Percentiles rank a stretch among this genome's conserved stretches.
Evolutionary conservation across 257 asterid species (phyloP).

Genomic region (Nicotiana undulata): DNA sequence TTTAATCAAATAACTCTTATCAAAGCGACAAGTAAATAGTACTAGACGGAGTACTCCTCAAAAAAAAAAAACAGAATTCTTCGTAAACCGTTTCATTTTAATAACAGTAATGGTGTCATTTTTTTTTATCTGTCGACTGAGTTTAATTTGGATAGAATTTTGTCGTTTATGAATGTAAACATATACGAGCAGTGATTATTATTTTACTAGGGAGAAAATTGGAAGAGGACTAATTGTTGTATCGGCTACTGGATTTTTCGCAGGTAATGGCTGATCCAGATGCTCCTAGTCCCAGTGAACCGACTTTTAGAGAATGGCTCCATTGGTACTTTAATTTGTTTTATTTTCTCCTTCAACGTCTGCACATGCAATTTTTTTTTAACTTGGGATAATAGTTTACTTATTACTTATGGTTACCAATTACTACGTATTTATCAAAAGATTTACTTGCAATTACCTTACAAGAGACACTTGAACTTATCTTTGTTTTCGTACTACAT

Average conservation of each 20-base stretch:
- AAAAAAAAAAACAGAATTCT: no score
- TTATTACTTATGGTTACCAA: no score
- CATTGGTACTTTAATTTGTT: conserved; percentile 26
- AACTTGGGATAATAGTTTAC: no score
- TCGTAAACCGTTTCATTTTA: no score
- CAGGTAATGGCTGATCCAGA: conserved; percentile 62
- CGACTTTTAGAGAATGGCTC: conserved; percentile 52
- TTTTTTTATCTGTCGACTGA: no score
- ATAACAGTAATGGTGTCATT: neutral
- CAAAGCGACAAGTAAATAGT: no score
- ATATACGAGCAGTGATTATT: neutral
- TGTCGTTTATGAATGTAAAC: neutral
- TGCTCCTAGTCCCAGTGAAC: conserved; percentile 54
- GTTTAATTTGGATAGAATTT: neutral
- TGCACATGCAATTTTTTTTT: neutral
- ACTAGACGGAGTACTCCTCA: no score
- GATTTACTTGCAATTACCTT: no score
- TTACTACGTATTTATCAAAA: no score
- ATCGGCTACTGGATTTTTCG: neutral
- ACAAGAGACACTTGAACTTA: no score
- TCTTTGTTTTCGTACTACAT: no score
- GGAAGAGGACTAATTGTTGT: neutral
- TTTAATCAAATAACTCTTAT: no score
- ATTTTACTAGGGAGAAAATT: neutral
- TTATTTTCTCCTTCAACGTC: neutral